Conservation (phyloP, 805 yeast genomes). For the Nakazawaea sp. region DNA sequence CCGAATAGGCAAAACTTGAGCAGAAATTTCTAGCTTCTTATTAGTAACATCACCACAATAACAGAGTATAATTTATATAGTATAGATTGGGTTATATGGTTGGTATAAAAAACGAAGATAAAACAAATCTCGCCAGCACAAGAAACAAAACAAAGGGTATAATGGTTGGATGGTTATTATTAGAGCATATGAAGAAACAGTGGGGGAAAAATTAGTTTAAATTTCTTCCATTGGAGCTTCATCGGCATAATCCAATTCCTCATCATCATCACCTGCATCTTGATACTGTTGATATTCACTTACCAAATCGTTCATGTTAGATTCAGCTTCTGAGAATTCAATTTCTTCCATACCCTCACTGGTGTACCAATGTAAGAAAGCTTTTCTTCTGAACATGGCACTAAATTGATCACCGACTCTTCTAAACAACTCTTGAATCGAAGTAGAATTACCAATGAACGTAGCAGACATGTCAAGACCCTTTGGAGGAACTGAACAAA, state of each 20-base stretch:
- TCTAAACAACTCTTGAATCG: conserved; percentile 85
- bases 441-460: conserved; percentile 87
- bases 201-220: no score
- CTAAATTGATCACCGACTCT: conserved; percentile 86
- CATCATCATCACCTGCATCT: conserved; percentile 73
- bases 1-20: no score
- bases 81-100: no score
- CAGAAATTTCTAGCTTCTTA: no score
- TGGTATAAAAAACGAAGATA: no score
- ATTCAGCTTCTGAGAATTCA: conserved; percentile 92
- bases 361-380: conserved; percentile 95
- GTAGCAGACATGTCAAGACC: conserved; percentile 87
- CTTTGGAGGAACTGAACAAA: conserved; percentile 85
- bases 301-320: conserved; percentile 83
- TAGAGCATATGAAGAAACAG: no score
- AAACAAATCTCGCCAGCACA: not conserved
- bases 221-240: conserved; percentile 55
- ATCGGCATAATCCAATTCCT: conserved; percentile 62
- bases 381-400: conserved; percentile 90
- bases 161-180: no score
- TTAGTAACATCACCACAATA: no score
- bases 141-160: no score
- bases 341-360: conserved; percentile 94
- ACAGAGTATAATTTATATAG: no score
- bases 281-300: conserved; percentile 91